Percentiles rank a stretch among this genome's conserved stretches.
Conservation (phyloP, 352 stramenopile species). For the Plasmopara halstedii region DNA sequence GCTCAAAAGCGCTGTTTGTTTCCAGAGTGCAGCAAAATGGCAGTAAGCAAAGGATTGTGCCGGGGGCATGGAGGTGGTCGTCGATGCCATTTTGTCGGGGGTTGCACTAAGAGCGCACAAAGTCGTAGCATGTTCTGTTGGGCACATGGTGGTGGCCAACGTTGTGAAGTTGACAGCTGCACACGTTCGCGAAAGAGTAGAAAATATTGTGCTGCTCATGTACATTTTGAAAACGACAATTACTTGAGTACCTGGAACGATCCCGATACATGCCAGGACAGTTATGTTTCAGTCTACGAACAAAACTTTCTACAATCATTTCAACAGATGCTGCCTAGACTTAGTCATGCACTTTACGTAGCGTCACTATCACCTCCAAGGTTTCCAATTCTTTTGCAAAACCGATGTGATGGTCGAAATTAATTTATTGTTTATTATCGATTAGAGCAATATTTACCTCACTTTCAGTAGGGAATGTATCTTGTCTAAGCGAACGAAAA, state of each 20-base stretch:
- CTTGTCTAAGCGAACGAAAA: too few relatives aligned
- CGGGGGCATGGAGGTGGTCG: slow-evolving; percentile 58
- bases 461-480: too few relatives aligned
- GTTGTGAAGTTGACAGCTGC: slow-evolving; percentile 53
- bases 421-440: too few relatives aligned
- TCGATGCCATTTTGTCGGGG: slow-evolving; percentile 42
- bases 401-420: too few relatives aligned
- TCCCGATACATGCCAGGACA: slow-evolving; percentile 2
- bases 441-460: too few relatives aligned
- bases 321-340: slow-evolving; percentile 30
- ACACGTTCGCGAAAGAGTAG: slow-evolving; percentile 64
- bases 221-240: slow-evolving; percentile 24
- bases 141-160: slow-evolving; percentile 57
- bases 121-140: slow-evolving; percentile 64
- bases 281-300: slow-evolving; percentile 11
- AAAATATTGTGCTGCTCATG: slow-evolving; percentile 53
- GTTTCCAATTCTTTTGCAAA: slow-evolving; percentile 23
- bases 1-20: slow-evolving; percentile 58
- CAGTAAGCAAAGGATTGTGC: slow-evolving; percentile 55
- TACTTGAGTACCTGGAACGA: neutral
- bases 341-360: slow-evolving; percentile 39
- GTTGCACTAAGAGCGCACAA: slow-evolving; percentile 61
- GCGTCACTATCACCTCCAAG: slow-evolving; percentile 35
- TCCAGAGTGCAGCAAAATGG: slow-evolving; percentile 53
- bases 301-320: slow-evolving; percentile 2